phyloP scores from a whole-genome alignment of 371 early-diverging fungal species.

The Sporodiniella umbellata region DNA sequence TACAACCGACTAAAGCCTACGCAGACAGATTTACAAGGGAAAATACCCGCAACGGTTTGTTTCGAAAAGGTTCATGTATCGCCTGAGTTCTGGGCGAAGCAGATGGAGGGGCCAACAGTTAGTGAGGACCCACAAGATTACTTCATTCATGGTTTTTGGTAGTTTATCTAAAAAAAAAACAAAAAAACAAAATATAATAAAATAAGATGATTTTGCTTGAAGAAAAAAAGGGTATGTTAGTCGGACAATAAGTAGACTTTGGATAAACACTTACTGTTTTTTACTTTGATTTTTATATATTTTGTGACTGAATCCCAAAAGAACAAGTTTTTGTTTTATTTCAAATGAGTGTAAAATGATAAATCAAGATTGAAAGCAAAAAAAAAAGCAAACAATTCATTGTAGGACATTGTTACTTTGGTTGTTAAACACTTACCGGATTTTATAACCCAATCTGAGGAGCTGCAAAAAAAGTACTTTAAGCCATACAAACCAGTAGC shows the following conservation, averaged over 20 bases:
- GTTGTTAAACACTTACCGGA: constrained; percentile 38
- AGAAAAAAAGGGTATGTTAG: too few relatives aligned
- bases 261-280: constrained; percentile 1
- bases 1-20: constrained; percentile 5
- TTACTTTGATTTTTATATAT: too few relatives aligned
- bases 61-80: constrained; percentile 15
- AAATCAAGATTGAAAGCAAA: background rate
- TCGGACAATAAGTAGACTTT: too few relatives aligned
- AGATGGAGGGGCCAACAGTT: constrained; percentile 9
- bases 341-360: background rate
- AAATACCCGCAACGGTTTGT: constrained; percentile 6
- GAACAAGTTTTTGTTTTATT: background rate
- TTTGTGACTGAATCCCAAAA: too few relatives aligned
- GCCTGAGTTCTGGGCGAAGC: constrained; percentile 32
- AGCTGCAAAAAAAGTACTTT: constrained; percentile 26
- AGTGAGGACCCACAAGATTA: constrained; percentile 4
- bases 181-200: too few relatives aligned
- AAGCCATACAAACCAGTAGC: constrained; percentile 26
- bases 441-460: constrained; percentile 15
- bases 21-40: background rate
- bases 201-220: too few relatives aligned
- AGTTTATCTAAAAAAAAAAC: background rate
- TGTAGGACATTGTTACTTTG: constrained; percentile 21
- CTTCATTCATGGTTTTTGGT: constrained; percentile 8
- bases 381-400: background rate